Evolutionary conservation across 2,329 filamentous ascomycete genomes (phyloP).

Genomic region (Harringtonia aguacate): DNA sequence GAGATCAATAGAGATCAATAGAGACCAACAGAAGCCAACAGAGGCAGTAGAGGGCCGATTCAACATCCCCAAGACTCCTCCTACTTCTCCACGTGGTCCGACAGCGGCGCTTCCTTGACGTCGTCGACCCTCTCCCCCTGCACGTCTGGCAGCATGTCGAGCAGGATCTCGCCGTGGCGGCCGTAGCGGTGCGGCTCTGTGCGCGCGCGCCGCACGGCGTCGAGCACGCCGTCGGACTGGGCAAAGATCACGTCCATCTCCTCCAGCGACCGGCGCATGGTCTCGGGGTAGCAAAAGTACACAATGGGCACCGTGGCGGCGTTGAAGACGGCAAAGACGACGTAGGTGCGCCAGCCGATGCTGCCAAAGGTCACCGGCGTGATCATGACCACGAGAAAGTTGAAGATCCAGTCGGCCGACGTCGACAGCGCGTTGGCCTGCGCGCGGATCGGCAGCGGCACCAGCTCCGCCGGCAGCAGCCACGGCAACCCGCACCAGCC

Average conservation of each 20-base stretch:
- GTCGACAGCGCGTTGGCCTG: slow-evolving; percentile 47
- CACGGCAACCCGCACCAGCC: slow-evolving; percentile 46
- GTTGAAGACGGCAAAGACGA: slow-evolving; percentile 47
- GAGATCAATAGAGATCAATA: too few species aligned
- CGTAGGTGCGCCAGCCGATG: slow-evolving; percentile 19
- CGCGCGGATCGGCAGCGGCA: slow-evolving; percentile 38
- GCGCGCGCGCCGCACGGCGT: too few species aligned
- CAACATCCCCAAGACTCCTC: too few species aligned
- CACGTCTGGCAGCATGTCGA: too few species aligned
- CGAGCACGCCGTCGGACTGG: background rate
- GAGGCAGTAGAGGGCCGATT: too few species aligned
- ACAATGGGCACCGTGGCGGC: slow-evolving; percentile 45
- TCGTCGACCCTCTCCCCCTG: background rate
- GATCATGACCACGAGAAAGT: slow-evolving; percentile 54
- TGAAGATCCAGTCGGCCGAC: slow-evolving; percentile 51
- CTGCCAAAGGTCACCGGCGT: slow-evolving; percentile 32
- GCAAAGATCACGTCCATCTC: slow-evolving; percentile 45
- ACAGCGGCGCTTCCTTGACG: background rate
- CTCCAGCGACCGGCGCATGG: slow-evolving; percentile 51
- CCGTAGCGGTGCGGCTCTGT: too few species aligned
- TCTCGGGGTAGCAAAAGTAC: slow-evolving; percentile 57
- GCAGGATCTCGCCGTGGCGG: too few species aligned
- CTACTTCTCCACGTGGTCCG: background rate
- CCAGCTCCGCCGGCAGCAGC: slow-evolving; percentile 49
- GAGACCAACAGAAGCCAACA: too few species aligned